phyloP scores from a whole-genome alignment of 2,329 filamentous ascomycete genomes.

The Paraconiothyrium sp. region DNA sequence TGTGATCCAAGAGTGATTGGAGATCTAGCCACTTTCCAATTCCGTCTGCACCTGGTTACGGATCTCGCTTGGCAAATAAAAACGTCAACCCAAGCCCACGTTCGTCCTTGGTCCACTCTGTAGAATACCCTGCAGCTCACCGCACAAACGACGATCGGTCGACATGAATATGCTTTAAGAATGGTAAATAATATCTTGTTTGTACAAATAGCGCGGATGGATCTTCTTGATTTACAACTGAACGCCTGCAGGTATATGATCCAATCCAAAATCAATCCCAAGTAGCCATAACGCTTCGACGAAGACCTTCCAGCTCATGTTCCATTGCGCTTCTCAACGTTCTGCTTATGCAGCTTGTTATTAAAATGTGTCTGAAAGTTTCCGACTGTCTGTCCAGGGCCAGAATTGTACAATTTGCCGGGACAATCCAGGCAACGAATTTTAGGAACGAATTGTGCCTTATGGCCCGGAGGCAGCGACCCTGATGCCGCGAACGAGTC shows the following conservation, averaged over 20 bases:
- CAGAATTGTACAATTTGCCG: conserved; percentile 91
- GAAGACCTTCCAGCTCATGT: conserved; percentile 11
- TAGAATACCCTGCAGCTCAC: conserved; percentile 21
- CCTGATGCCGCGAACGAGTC: conserved; percentile 58
- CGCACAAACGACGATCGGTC: not conserved
- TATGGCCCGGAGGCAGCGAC: conserved; percentile 69
- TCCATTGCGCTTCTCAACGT: conserved; percentile 46
- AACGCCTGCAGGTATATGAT: conserved; percentile 1
- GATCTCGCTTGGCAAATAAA: conserved; percentile 32
- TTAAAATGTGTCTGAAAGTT: conserved; percentile 95
- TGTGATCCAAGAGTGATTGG: not conserved
- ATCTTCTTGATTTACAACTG: conserved; percentile 10
- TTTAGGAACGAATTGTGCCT: conserved; percentile 84
- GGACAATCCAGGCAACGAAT: conserved; percentile 94
- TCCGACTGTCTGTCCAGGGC: conserved; percentile 81
- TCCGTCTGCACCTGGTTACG: not conserved
- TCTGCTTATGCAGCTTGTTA: conserved; percentile 74
- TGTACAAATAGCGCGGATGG: conserved; percentile 24
- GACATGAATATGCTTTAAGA: conserved; percentile 18
- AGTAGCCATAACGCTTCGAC: not conserved
- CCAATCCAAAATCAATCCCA: not conserved
- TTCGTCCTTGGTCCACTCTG: conserved; percentile 18
- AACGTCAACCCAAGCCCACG: conserved; percentile 39
- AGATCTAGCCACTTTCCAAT: not conserved
- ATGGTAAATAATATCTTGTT: conserved; percentile 19